Conservation (phyloP, 139 green algal genomes). For the Prasinococcaceae sp. region DNA sequence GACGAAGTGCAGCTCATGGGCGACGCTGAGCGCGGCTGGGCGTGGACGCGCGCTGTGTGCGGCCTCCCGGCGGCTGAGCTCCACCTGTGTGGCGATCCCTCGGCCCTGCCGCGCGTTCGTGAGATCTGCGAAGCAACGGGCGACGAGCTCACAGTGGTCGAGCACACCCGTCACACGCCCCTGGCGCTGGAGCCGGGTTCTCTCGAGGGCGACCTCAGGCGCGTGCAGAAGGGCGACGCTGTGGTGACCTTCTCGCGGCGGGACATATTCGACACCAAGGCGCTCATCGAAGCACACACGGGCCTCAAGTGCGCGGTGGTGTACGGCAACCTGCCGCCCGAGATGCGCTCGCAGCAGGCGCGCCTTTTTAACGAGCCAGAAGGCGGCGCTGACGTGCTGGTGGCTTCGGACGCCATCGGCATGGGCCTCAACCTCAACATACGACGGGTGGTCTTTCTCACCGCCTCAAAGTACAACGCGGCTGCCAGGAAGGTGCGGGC, state of each 20-base stretch:
- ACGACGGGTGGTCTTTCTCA: constrained; percentile 68
- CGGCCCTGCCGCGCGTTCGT: constrained; percentile 54
- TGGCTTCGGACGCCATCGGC: constrained; percentile 83
- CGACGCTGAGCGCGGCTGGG: constrained; percentile 70
- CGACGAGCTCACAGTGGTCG: constrained; percentile 19
- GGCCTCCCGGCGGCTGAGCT: constrained; percentile 46
- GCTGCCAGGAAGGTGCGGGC: constrained; percentile 19
- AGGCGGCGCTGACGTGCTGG: constrained; percentile 59
- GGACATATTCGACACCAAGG: constrained; percentile 62
- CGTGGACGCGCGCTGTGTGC: constrained; percentile 78
- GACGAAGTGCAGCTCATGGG: constrained; percentile 93
- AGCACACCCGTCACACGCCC: constrained; percentile 52
- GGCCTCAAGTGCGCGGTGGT: constrained; percentile 48
- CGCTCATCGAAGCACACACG: constrained; percentile 32
- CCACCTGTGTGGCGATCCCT: constrained; percentile 85
- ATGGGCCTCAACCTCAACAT: constrained; percentile 98
- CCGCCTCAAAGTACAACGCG: constrained; percentile 61
- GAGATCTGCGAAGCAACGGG: constrained; percentile 22
- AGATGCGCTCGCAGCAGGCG: constrained; percentile 63
- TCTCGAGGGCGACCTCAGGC: constrained; percentile 13
- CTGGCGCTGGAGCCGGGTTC: constrained; percentile 31
- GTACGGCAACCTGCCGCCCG: constrained; percentile 75
- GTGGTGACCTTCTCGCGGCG: constrained; percentile 81
- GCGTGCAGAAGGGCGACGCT: constrained; percentile 67
- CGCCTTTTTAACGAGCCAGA: constrained; percentile 72